Conservation (phyloP, 1,284 basidiomycete species). For the Amylostereum chailletii region DNA sequence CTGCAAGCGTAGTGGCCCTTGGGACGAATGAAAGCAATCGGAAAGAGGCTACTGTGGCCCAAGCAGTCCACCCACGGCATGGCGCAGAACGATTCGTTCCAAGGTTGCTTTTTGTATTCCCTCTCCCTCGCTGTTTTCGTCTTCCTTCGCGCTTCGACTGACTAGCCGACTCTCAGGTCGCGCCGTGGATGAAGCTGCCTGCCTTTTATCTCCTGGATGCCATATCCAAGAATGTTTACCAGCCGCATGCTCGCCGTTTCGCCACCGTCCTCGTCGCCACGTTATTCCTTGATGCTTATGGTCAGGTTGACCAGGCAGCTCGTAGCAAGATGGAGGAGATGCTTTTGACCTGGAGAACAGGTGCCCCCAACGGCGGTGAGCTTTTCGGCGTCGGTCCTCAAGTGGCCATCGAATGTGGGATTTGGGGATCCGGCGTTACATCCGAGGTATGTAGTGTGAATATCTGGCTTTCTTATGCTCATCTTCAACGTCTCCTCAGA, state of each 20-base stretch:
- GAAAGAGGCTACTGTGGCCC: no score
- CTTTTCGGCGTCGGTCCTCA: conserved; percentile 75
- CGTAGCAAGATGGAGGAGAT: conserved; percentile 94
- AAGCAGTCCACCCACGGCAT: no score
- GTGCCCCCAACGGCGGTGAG: conserved; percentile 70
- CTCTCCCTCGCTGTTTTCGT: conserved; percentile 16
- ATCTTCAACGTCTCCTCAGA: no score
- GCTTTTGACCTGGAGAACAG: conserved; percentile 86
- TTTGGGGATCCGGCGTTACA: conserved; percentile 55
- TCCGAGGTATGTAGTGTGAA: no score
- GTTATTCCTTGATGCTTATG: conserved; percentile 80
- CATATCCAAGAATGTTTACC: conserved; percentile 89
- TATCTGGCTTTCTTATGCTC: no score
- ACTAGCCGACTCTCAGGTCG: conserved; percentile 76
- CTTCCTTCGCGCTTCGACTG: conserved; percentile 36
- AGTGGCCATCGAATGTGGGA: conserved; percentile 64
- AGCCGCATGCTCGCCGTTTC: conserved; percentile 81
- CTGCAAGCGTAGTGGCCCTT: no score
- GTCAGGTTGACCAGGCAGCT: conserved; percentile 73
- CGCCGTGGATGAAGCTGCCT: conserved; percentile 84
- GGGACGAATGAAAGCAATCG: no score
- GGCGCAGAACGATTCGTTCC: neutral
- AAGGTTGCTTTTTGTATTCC: conserved; percentile 1
- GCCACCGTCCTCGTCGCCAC: conserved; percentile 67
- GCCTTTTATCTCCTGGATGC: conserved; percentile 94